Percentiles rank a stretch among this genome's conserved stretches.
phyloP scores from a whole-genome alignment of 1,139 yeast genomes.

The Saccharomycopsis hybrid region DNA sequence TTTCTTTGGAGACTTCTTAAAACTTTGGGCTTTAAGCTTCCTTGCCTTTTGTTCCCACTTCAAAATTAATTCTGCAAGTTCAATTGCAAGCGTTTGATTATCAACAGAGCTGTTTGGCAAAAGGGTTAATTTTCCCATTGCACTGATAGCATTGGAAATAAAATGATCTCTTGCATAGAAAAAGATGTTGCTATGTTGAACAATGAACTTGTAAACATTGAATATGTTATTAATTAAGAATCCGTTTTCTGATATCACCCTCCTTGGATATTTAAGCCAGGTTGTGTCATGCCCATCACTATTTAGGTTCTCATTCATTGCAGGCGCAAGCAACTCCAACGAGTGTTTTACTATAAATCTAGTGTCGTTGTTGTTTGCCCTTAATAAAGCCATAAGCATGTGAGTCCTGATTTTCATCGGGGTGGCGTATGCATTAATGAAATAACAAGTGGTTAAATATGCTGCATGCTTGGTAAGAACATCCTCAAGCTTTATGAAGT shows the following conservation, averaged over 20 bases:
- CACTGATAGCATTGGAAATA: slow-evolving; percentile 83
- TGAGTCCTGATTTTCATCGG: slow-evolving; percentile 86
- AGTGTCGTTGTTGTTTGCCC: slow-evolving; percentile 84
- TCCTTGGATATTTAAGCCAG: slow-evolving; percentile 95
- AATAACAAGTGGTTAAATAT: slow-evolving; percentile 79
- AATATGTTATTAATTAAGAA: slow-evolving; percentile 76
- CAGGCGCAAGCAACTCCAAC: slow-evolving; percentile 83
- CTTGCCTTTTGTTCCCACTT: slow-evolving; percentile 69
- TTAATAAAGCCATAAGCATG: slow-evolving; percentile 81
- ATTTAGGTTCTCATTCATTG: slow-evolving; percentile 63
- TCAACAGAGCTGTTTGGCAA: slow-evolving; percentile 76
- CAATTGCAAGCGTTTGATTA: slow-evolving; percentile 80
- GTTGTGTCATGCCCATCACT: slow-evolving; percentile 53
- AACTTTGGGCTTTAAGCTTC: neutral
- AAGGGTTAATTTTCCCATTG: slow-evolving; percentile 87
- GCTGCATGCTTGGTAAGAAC: slow-evolving; percentile 89
- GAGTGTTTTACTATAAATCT: slow-evolving; percentile 82
- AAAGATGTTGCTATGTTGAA: slow-evolving; percentile 78
- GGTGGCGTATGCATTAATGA: slow-evolving; percentile 83
- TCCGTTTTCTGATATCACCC: slow-evolving; percentile 88
- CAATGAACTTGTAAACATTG: slow-evolving; percentile 85
- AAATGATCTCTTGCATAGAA: slow-evolving; percentile 85
- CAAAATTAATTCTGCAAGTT: slow-evolving; percentile 76
- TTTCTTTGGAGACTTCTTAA: neutral
- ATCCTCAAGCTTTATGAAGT: slow-evolving; percentile 84